Evolutionary conservation across 177 flowering plant genomes (phyloP), one percentile per base, ranked within the genome.

Genomic region (Vitis hybrid): DNA sequence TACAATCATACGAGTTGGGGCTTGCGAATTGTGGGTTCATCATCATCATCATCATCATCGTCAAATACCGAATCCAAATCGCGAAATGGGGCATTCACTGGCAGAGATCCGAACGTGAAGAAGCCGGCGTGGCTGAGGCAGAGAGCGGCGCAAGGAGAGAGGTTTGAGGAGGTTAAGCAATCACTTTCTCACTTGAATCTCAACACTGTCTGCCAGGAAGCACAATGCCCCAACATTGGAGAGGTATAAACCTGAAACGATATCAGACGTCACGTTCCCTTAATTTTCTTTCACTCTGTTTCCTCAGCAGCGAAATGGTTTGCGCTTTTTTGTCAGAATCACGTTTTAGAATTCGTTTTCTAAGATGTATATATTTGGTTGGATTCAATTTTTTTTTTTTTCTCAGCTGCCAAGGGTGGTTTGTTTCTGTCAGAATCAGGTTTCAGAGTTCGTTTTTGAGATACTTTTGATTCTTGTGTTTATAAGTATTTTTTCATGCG

Each of bases 191-290:
- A 77, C 50, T 72, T 91, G 79, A 91, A 90, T 2, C 90, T 93
- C 64, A 81, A 93, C 57, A 93, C 93, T 3, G 98, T 93, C 23
- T 93, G 98, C 67, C 90, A 91, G 78, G 97, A 93, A 72, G 98
- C 98, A 0, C 95, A 91, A 67, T 91, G 98, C 70, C 97, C 98
- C 61, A 93, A 93, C 70, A 91, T 93, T 39, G 97, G 97, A 26
- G 92, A 88, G 92, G 94, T 86, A 39, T 39, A 39, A 39, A 39
- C 48, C 48, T 39, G 8, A 39, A 6, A 39, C 48, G 48, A 39
- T 39, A 39, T 39, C 48, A 6, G 48, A 69, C 21, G 23, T 26
- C 12, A 10, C 12, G 0, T 17, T 60, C 45, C 60, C n/a, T 21
- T 39, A 6, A 39, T 45, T 55, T 32, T 15, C 32, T 58, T 51